phyloP scores from a whole-genome alignment of 2,329 filamentous ascomycete genomes.

The Apiospora pterosperma region DNA sequence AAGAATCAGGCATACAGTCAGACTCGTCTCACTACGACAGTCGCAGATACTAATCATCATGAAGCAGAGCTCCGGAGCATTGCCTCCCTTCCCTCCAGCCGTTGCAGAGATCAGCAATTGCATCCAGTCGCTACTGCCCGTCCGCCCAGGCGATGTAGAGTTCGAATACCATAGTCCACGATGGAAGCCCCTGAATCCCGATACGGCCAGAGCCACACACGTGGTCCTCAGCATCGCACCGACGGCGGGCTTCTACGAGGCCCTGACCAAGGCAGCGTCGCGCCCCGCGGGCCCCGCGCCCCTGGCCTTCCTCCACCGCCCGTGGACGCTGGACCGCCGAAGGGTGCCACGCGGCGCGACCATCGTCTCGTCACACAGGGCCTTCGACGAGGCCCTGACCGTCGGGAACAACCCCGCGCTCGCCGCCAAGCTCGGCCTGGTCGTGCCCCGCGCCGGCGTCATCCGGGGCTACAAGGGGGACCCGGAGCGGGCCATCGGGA shows the following conservation, averaged over 20 bases:
- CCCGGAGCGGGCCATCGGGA: constrained; percentile 12
- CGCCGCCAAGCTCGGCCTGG: constrained; percentile 8
- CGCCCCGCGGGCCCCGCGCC: not conserved
- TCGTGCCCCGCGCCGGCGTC: not conserved
- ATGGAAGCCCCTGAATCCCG: constrained; percentile 4
- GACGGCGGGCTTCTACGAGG: constrained; percentile 13
- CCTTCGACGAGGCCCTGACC: constrained; percentile 16
- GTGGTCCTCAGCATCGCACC: constrained; percentile 15
- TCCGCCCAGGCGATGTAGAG: constrained; percentile 6
- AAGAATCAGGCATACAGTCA: not conserved
- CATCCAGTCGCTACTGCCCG: constrained; percentile 8
- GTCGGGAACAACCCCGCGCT: constrained; percentile 14
- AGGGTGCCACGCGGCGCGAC: constrained; percentile 10
- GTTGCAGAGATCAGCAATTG: not conserved
- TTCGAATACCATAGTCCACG: constrained; percentile 13
- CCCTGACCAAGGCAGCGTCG: constrained; percentile 3
- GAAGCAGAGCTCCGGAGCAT: not conserved
- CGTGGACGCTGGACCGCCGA: constrained; percentile 13
- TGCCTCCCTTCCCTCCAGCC: not conserved
- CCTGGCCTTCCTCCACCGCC: constrained; percentile 13
- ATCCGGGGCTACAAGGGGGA: constrained; percentile 15
- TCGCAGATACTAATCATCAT: not conserved
- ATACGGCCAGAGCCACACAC: not conserved
- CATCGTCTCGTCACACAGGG: constrained; percentile 13
- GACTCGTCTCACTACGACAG: not conserved